Percentiles rank a stretch among this genome's conserved stretches.
Evolutionary conservation across 2,329 filamentous ascomycete genomes (phyloP).

Genomic region (Xylariaceae sp.): DNA sequence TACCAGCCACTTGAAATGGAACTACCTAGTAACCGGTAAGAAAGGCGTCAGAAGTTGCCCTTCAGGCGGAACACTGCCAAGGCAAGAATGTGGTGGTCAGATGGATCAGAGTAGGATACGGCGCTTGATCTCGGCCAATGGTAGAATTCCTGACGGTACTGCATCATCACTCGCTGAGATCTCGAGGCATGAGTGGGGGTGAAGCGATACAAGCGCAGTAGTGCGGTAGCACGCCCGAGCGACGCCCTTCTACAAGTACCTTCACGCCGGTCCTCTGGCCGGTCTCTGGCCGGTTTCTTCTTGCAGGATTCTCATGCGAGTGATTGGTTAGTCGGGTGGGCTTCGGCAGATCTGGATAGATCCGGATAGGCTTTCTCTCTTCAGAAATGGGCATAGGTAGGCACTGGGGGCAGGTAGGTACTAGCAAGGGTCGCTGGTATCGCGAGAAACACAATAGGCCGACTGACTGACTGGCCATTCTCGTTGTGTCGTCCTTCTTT

Average conservation of each 20-base stretch:
- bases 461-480: slow-evolving; percentile 3
- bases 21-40: neutral
- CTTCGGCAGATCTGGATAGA: slow-evolving; percentile 20
- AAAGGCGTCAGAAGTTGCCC: neutral
- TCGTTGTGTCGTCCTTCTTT: slow-evolving; percentile 6
- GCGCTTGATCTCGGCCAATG: slow-evolving; percentile 18
- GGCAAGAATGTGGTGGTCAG: slow-evolving; percentile 18
- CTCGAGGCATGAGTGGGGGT: neutral
- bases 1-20: neutral
- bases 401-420: too few species aligned
- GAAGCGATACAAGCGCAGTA: neutral
- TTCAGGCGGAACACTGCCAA: slow-evolving; percentile 7
- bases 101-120: slow-evolving; percentile 8
- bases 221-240: slow-evolving; percentile 3
- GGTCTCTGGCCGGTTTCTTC: slow-evolving; percentile 1
- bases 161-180: slow-evolving; percentile 5
- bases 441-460: slow-evolving; percentile 2
- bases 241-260: neutral
- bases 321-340: slow-evolving; percentile 18
- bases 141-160: slow-evolving; percentile 1
- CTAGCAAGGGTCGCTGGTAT: slow-evolving; percentile 6
- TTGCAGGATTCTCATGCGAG: slow-evolving; percentile 14
- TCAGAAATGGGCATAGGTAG: neutral
- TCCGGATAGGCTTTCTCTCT: slow-evolving; percentile 9
- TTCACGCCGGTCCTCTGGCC: too few species aligned